Percentiles rank a stretch among this genome's conserved stretches.
Evolutionary conservation across 495 filamentous ascomycete genomes (phyloP).

Genomic region (Evernia prunastri): DNA sequence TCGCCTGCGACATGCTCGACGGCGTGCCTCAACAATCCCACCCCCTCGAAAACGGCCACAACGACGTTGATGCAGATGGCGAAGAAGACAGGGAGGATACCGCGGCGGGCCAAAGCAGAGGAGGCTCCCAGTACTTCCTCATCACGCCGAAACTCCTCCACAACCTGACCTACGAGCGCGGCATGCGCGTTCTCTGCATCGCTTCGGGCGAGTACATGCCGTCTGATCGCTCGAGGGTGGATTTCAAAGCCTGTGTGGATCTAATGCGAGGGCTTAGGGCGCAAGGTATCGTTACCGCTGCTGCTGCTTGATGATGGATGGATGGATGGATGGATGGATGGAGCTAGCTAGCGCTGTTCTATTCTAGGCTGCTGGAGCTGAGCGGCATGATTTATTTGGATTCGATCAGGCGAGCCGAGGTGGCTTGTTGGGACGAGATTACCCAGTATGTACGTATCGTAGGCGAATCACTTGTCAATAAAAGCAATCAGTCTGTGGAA

Average conservation of each 20-base stretch:
- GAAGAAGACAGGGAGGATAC: slow-evolving; percentile 11
- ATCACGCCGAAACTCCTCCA: slow-evolving; percentile 96
- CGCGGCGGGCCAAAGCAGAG: slow-evolving; percentile 18
- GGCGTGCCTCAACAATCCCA: background rate
- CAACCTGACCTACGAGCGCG: slow-evolving; percentile 73
- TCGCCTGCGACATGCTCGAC: slow-evolving; percentile 54
- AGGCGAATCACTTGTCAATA: no score
- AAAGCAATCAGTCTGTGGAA: no score
- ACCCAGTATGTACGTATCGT: no score
- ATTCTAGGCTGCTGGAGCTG: no score
- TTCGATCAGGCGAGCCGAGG: no score
- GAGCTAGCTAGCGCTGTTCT: no score
- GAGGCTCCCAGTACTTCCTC: slow-evolving; percentile 72
- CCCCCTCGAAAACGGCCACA: slow-evolving; percentile 5
- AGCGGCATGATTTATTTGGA: no score
- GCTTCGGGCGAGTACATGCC: slow-evolving; percentile 90
- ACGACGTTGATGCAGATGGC: no score
- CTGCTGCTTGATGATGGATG: background rate
- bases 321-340: no score
- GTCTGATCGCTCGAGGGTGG: slow-evolving; percentile 31
- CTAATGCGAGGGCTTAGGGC: slow-evolving; percentile 22
- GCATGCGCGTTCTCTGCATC: slow-evolving; percentile 92
- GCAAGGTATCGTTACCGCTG: background rate
- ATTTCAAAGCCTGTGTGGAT: slow-evolving; percentile 28
- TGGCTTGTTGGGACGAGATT: no score